Conservation (phyloP, 2,329 filamentous ascomycete genomes). For the Graphilbum fragrans region DNA sequence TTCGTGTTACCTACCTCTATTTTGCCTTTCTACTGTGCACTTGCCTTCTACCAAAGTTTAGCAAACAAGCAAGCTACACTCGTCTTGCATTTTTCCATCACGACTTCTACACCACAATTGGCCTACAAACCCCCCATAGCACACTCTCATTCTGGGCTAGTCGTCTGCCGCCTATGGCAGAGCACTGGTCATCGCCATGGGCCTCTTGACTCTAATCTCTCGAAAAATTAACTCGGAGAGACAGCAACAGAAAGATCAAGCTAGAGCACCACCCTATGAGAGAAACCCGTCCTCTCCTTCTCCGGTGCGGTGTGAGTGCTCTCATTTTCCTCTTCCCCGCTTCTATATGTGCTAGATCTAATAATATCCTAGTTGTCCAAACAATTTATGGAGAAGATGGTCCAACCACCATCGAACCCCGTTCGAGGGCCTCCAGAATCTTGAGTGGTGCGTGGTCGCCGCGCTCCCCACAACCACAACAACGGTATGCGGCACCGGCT, state of each 20-base stretch:
- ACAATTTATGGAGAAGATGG: neutral
- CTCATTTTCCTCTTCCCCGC: neutral
- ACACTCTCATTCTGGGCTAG: neutral
- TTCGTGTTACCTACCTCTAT: neutral
- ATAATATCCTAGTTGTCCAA: neutral
- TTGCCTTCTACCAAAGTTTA: neutral
- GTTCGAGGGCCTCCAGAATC: neutral
- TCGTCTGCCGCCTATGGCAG: conserved; percentile 10
- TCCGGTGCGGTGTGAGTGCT: conserved; percentile 14
- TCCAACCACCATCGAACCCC: neutral
- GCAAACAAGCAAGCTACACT: no score
- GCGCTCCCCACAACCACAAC: neutral
- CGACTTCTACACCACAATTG: neutral
- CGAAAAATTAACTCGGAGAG: conserved; percentile 13
- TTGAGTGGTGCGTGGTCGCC: neutral
- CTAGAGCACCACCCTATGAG: conserved; percentile 13
- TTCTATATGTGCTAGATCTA: neutral
- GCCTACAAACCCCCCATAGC: neutral
- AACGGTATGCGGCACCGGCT: neutral
- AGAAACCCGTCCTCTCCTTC: conserved; percentile 8
- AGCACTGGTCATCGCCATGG: conserved; percentile 14
- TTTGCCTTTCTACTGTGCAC: neutral
- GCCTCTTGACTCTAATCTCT: conserved; percentile 18
- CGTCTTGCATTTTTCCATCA: neutral
- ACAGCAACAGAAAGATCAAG: conserved; percentile 1